Evolutionary conservation across 2,329 filamentous ascomycete genomes (phyloP), one percentile per base, ranked within the genome.

Genomic region (Epichloe coenophiala): DNA sequence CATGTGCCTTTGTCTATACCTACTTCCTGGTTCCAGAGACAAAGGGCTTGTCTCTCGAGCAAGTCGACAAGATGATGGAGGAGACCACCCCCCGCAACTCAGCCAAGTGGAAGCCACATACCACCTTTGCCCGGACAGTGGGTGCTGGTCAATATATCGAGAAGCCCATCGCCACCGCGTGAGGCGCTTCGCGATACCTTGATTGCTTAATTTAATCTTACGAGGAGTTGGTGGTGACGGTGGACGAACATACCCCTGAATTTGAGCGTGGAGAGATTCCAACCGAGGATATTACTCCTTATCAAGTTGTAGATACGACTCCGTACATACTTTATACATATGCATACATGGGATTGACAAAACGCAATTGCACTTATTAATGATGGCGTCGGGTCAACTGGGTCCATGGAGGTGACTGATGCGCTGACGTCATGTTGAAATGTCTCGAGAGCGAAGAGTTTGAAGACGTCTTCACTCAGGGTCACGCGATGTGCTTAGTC

Each of bases 61-160:
- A 88, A 71, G 83, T 88, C 61, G 84, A 88, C 72, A 81, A 81
- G 75, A 91, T 94, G 87, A 81, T 93, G 76, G 86, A 90, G 73
- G 86, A 94, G 79, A 81, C 79, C 39, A 88, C 79, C 85, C 88
- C 38, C 38, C 81, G 85, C 57, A 88, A 78, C 17, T 90, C 85
- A 3, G 72, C 79, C 69, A 83, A 81, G 71, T 93, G 88, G 86
- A 78, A 75, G 67, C 85, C 86, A 42, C 76, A 76, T 61, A 72
- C 72, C 59, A 89, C 85, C 58, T 90, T 85, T 58, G 82, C 83
- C 48, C 64, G 66, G 46, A 78, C 55, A 47, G 54, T 56, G 21
- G 61, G 57, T 19, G 57, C 60, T 53, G 62, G 59, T 45, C 59
- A 62, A 5, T 59, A 63, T 57, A 51, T 63, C 5, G 64, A 69